Conservation (phyloP, 352 stramenopile genomes). For the Globisporangium rhizosaccharum region DNA sequence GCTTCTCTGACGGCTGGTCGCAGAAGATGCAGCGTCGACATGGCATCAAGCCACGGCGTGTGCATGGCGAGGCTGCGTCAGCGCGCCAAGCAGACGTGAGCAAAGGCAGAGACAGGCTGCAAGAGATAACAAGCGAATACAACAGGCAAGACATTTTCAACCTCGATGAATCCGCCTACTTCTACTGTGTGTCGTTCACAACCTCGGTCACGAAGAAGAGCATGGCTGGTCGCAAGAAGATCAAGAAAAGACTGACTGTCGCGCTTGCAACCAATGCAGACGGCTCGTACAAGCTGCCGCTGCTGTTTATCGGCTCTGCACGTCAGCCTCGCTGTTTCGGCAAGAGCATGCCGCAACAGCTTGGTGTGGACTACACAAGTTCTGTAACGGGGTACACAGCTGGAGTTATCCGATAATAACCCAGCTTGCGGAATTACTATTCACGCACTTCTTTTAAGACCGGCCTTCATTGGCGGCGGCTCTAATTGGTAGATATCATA, state of each 20-base stretch:
- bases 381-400: background rate
- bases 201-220: background rate
- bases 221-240: background rate
- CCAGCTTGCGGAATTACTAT: no score
- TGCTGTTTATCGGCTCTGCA: background rate
- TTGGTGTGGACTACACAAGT: background rate
- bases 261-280: background rate
- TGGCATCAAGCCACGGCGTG: background rate
- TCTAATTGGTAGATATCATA: no score
- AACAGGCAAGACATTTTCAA: background rate
- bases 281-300: background rate
- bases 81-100: background rate
- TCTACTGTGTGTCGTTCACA: background rate
- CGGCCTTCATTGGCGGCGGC: no score
- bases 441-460: no score
- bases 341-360: background rate
- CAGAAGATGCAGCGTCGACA: background rate
- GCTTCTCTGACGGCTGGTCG: background rate
- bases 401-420: no score
- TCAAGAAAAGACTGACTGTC: background rate
- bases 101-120: background rate
- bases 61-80: background rate
- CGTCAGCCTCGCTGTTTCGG: background rate
- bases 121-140: background rate
- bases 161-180: background rate